Conservation (phyloP, 768 basidiomycete species). For the Bullera alba region DNA sequence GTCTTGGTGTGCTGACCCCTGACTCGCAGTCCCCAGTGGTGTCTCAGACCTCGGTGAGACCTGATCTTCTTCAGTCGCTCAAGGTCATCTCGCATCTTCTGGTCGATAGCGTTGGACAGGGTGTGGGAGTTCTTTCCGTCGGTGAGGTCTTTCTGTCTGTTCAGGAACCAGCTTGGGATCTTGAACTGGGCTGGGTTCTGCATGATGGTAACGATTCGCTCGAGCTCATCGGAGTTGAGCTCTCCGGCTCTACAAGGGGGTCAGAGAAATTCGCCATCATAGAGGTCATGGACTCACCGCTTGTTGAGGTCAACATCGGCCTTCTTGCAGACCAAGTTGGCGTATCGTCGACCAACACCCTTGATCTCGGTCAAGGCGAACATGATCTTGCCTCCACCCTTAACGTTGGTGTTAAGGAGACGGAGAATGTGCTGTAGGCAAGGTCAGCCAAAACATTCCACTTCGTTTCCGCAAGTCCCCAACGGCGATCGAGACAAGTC, state of each 20-base stretch:
- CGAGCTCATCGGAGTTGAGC: slow-evolving; percentile 98
- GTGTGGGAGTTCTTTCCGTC: slow-evolving; percentile 97
- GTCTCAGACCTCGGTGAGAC: slow-evolving; percentile 86
- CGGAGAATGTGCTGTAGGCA: slow-evolving; percentile 84
- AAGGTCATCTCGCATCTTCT: slow-evolving; percentile 94
- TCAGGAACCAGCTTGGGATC: slow-evolving; percentile 98
- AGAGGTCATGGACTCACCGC: slow-evolving; percentile 60
- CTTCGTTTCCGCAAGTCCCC: neutral
- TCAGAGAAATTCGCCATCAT: neutral
- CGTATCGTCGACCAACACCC: slow-evolving; percentile 97
- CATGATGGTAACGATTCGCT: slow-evolving; percentile 97
- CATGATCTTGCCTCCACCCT: slow-evolving; percentile 96
- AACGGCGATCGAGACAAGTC: neutral
- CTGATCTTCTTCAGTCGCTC: slow-evolving; percentile 99
- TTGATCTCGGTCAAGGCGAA: slow-evolving; percentile 99
- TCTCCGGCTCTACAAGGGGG: slow-evolving; percentile 75
- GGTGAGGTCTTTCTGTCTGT: slow-evolving; percentile 95
- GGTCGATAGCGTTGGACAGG: slow-evolving; percentile 92
- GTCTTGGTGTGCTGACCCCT: slow-evolving; percentile 99
- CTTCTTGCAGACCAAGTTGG: slow-evolving; percentile 99
- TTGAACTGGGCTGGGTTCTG: slow-evolving; percentile 99
- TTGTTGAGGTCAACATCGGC: slow-evolving; percentile 98
- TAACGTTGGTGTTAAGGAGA: slow-evolving; percentile 96
- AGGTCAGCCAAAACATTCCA: neutral
- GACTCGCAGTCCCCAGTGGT: slow-evolving; percentile 55